These are phyloP conservation scores for Dactylella cylindrospora DNA, from an alignment of 2,329 filamentous ascomycete species.

Conservation along the genomic window DNA sequence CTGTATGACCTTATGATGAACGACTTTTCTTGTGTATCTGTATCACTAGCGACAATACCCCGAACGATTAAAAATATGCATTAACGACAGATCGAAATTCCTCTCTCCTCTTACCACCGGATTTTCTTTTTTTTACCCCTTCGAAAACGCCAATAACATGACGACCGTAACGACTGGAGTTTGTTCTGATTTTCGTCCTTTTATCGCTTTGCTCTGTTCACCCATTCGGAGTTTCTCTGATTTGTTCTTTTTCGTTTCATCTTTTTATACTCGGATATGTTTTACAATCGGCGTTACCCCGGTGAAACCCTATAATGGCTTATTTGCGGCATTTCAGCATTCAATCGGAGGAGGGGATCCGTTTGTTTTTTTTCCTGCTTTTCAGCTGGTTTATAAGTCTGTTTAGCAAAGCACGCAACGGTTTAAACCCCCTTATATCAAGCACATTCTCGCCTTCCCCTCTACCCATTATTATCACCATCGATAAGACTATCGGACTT, in stretches of 20 bases:
- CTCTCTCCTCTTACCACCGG: neutral
- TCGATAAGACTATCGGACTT: too few relatives aligned
- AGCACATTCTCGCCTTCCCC: neutral
- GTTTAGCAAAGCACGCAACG: too few relatives aligned
- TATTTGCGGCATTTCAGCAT: slow-evolving; percentile 42
- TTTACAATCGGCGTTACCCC: slow-evolving; percentile 40
- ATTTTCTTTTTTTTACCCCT: slow-evolving; percentile 2
- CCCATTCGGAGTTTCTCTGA: slow-evolving; percentile 22
- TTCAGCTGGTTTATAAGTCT: too few relatives aligned
- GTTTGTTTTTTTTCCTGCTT: slow-evolving; percentile 34
- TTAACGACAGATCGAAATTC: slow-evolving; percentile 25
- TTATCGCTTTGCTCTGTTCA: slow-evolving; percentile 21
- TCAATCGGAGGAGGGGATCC: slow-evolving; percentile 25
- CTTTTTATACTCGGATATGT: slow-evolving; percentile 15
- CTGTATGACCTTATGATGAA: slow-evolving; percentile 26
- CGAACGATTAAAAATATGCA: slow-evolving; percentile 4
- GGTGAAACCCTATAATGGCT: slow-evolving; percentile 18
- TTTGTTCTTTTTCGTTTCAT: slow-evolving; percentile 9
- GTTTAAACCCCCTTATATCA: too few relatives aligned
- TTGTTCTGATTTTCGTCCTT: slow-evolving; percentile 12
- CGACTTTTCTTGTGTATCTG: slow-evolving; percentile 16
- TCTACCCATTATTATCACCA: neutral
- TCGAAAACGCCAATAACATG: slow-evolving; percentile 29
- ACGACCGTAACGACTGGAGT: slow-evolving; percentile 35
- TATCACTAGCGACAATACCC: slow-evolving; percentile 34